Evolutionary conservation across 495 filamentous ascomycete genomes (phyloP).

Genomic region (Xylaria flabelliformis): DNA sequence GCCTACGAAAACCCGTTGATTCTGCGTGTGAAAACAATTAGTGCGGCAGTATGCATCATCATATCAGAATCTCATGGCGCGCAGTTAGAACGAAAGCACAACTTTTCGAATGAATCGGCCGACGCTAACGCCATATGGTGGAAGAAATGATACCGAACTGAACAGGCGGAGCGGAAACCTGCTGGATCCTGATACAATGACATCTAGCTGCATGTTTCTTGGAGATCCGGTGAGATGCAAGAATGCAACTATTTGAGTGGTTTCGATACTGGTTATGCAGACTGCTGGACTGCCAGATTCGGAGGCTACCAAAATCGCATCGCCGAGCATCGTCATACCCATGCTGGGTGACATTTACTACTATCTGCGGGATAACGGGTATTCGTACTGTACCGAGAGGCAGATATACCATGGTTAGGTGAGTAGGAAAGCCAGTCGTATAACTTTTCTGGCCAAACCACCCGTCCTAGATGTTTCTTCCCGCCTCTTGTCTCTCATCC

Average conservation of each 20-base stretch:
- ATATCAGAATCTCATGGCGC: neutral
- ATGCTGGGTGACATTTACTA: slow-evolving; percentile 26
- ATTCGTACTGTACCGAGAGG: slow-evolving; percentile 7
- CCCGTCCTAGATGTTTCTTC: slow-evolving; percentile 4
- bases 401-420: slow-evolving; percentile 1
- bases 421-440: slow-evolving; percentile 9
- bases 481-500: slow-evolving; percentile 13
- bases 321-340: slow-evolving; percentile 14
- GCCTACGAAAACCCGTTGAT: neutral
- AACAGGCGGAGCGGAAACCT: neutral
- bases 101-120: neutral
- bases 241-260: slow-evolving; percentile 10
- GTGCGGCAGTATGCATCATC: neutral
- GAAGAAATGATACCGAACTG: neutral
- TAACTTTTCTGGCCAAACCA: neutral
- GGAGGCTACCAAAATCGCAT: slow-evolving; percentile 15
- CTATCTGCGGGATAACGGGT: slow-evolving; percentile 7
- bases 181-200: slow-evolving; percentile 1
- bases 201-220: neutral
- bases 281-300: neutral
- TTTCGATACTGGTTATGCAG: neutral
- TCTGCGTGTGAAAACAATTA: neutral
- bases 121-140: neutral
- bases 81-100: neutral
- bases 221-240: neutral